phyloP scores from a whole-genome alignment of 768 basidiomycete genomes.

The Porpolomopsis calyptriformis region DNA sequence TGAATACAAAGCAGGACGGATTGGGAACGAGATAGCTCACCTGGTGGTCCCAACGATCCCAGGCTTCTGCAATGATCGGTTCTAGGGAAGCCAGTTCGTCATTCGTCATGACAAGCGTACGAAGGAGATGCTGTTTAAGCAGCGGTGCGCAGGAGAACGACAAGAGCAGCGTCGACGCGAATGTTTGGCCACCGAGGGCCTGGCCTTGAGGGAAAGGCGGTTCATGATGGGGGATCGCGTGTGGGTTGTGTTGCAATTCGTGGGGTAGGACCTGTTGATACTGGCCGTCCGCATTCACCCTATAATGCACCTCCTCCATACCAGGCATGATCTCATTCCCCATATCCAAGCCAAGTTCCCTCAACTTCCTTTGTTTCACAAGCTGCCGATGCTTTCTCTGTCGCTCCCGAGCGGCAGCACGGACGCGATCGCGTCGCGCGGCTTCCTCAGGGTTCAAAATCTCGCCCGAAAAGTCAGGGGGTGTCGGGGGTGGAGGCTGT shows the following conservation, averaged over 20 bases:
- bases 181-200: constrained; percentile 58
- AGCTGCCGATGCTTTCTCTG: constrained; percentile 74
- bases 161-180: constrained; percentile 67
- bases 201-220: constrained; percentile 54
- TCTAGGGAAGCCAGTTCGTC: constrained; percentile 73
- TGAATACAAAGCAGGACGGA: constrained; percentile 5
- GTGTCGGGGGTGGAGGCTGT: constrained; percentile 19
- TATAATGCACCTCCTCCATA: constrained; percentile 59
- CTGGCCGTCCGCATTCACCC: constrained; percentile 38
- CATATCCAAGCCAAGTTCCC: constrained; percentile 76
- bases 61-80: constrained; percentile 72
- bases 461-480: constrained; percentile 14
- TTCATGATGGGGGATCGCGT: constrained; percentile 30
- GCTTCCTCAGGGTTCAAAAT: constrained; percentile 53
- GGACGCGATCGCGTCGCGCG: constrained; percentile 57
- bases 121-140: constrained; percentile 65
- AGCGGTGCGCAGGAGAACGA: constrained; percentile 67
- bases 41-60: constrained; percentile 80
- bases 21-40: constrained; percentile 28
- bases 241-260: constrained; percentile 29
- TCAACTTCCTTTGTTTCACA: constrained; percentile 72
- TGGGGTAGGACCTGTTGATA: constrained; percentile 36
- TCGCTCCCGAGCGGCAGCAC: constrained; percentile 67
- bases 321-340: constrained; percentile 57
- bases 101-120: constrained; percentile 62